phyloP scores from a whole-genome alignment of 148 eudicot genomes.

The Euryodendron excelsum region DNA sequence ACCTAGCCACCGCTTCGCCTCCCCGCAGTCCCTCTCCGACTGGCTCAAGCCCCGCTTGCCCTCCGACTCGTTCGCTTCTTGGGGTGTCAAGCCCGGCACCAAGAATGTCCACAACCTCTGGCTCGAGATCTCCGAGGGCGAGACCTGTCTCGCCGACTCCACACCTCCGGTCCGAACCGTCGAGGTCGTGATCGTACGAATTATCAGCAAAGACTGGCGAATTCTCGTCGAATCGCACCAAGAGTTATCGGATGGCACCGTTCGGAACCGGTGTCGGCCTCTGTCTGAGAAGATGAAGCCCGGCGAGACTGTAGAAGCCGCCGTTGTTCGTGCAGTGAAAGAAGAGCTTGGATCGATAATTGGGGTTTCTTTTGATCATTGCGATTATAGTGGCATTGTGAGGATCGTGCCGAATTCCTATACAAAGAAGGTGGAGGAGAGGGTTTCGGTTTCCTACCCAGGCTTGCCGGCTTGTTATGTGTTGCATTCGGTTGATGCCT shows the following conservation, averaged over 20 bases:
- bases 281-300: constrained; percentile 78
- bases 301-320: constrained; percentile 61
- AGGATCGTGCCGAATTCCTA: constrained; percentile 57
- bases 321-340: constrained; percentile 58
- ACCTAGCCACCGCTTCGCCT: constrained; percentile 38
- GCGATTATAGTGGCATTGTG: constrained; percentile 33
- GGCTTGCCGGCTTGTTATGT: constrained; percentile 91
- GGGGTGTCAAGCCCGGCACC: constrained; percentile 92
- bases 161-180: constrained; percentile 72
- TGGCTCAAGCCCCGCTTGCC: constrained; percentile 76
- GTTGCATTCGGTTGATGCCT: constrained; percentile 74
- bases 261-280: constrained; percentile 52
- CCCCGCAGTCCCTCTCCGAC: constrained; percentile 68
- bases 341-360: constrained; percentile 78
- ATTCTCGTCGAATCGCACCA: constrained; percentile 71
- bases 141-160: constrained; percentile 58
- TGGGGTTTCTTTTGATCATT: background rate
- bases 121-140: constrained; percentile 85
- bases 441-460: constrained; percentile 80
- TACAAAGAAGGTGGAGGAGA: constrained; percentile 72
- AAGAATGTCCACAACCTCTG: constrained; percentile 85
- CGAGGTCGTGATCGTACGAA: constrained; percentile 58
- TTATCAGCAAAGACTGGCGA: constrained; percentile 22
- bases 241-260: constrained; percentile 69
- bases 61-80: constrained; percentile 64